Evolutionary conservation across 2,329 filamentous ascomycete species (phyloP).

Genomic region (Emergomyces pasteurianus): DNA sequence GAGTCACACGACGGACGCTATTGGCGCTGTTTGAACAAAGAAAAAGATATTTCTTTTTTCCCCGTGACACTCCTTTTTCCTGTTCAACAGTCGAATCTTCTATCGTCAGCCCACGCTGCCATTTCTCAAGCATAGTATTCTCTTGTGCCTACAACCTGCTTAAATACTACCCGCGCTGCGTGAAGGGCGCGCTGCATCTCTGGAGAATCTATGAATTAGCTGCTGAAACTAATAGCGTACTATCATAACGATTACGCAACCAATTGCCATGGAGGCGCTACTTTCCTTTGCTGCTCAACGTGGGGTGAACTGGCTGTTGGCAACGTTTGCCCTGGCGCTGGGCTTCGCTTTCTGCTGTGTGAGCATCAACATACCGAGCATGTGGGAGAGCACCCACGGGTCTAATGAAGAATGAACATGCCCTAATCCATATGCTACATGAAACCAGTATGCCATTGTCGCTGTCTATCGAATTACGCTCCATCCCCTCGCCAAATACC

Average conservation of each 20-base stretch:
- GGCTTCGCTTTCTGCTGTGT: background rate
- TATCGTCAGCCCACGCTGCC: background rate
- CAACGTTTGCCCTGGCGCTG: background rate
- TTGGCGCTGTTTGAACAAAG: background rate
- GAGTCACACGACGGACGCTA: background rate
- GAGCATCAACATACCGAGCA: background rate
- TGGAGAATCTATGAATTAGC: background rate
- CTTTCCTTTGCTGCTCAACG: background rate
- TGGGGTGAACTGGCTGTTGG: background rate
- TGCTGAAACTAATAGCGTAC: background rate
- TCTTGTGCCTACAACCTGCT: background rate
- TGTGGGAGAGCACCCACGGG: background rate
- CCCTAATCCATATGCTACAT: background rate
- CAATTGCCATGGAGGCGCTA: background rate
- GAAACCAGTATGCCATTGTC: background rate
- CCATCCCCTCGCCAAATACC: conserved; percentile 11
- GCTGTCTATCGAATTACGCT: conserved; percentile 9
- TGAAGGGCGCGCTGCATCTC: background rate
- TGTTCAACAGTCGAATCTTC: background rate
- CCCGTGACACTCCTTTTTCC: background rate
- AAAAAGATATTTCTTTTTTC: background rate
- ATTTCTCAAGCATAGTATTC: background rate
- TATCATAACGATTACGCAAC: background rate
- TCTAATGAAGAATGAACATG: background rate
- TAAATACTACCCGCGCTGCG: background rate